These are phyloP conservation scores for Asterionellopsis glacialis DNA, from an alignment of 108 stramenopile genomes.

Conservation along the genomic window DNA sequence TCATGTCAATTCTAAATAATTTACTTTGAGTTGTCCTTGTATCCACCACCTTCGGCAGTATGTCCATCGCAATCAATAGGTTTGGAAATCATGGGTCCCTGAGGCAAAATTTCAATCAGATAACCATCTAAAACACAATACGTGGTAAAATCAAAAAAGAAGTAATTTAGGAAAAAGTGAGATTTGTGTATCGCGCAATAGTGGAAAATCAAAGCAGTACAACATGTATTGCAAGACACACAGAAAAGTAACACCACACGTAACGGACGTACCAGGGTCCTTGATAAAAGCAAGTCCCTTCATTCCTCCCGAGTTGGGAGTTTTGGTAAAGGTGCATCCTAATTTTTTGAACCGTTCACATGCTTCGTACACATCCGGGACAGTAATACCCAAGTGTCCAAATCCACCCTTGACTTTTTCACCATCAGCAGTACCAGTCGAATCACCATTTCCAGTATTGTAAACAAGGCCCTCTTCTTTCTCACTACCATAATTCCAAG, in stretches of 20 bases:
- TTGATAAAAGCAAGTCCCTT: slow-evolving; percentile 91
- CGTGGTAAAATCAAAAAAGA: background rate
- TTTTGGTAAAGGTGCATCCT: slow-evolving; percentile 91
- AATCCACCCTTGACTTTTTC: slow-evolving; percentile 48
- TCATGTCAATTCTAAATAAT: background rate
- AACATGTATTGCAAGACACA: background rate
- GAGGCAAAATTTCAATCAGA: slow-evolving; percentile 35
- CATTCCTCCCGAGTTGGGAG: slow-evolving; percentile 90
- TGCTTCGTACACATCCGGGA: slow-evolving; percentile 81
- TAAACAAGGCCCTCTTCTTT: slow-evolving; percentile 40
- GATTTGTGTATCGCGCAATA: background rate
- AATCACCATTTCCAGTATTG: slow-evolving; percentile 85
- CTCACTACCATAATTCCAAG: slow-evolving; percentile 91
- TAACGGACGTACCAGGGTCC: slow-evolving; percentile 56
- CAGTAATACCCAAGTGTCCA: slow-evolving; percentile 45
- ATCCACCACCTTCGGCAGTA: slow-evolving; percentile 49
- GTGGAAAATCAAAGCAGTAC: too few species aligned
- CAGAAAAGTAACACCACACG: background rate
- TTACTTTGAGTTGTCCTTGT: slow-evolving; percentile 60
- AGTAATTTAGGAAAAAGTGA: background rate
- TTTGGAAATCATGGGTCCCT: slow-evolving; percentile 44
- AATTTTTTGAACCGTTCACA: slow-evolving; percentile 70
- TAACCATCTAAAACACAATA: slow-evolving; percentile 26
- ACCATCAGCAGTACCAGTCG: slow-evolving; percentile 41
- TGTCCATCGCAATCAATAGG: slow-evolving; percentile 56